Percentiles rank a stretch among this genome's conserved stretches.
Conservation (phyloP, 2,329 filamentous ascomycete species). For the Claviceps sp. region DNA sequence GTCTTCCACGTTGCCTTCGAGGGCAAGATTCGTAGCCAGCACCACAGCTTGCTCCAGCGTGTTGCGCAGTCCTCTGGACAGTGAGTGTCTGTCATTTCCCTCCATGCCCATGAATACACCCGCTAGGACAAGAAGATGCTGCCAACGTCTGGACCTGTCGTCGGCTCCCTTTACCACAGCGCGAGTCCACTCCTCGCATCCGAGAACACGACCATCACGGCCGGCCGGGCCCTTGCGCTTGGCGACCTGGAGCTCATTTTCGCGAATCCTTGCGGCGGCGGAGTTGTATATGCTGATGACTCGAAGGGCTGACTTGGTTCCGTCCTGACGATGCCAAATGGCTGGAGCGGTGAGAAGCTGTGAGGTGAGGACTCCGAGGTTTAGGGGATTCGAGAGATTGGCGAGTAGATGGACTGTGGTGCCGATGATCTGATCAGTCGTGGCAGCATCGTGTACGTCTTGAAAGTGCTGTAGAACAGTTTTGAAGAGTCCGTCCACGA, state of each 20-base stretch:
- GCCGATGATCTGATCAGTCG: slow-evolving; percentile 45
- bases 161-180: slow-evolving; percentile 45
- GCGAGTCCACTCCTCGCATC: slow-evolving; percentile 40
- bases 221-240: slow-evolving; percentile 18
- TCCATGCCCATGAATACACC: slow-evolving; percentile 70
- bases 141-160: slow-evolving; percentile 55
- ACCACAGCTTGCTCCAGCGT: slow-evolving; percentile 63
- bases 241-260: slow-evolving; percentile 28
- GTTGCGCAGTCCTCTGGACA: slow-evolving; percentile 49
- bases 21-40: slow-evolving; percentile 61
- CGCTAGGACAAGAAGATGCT: slow-evolving; percentile 68
- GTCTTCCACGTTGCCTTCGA: slow-evolving; percentile 34
- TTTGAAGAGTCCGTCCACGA: slow-evolving; percentile 52
- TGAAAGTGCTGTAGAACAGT: slow-evolving; percentile 49
- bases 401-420: slow-evolving; percentile 56
- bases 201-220: slow-evolving; percentile 31
- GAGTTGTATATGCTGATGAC: slow-evolving; percentile 61
- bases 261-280: slow-evolving; percentile 42
- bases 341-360: slow-evolving; percentile 60
- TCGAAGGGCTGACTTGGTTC: slow-evolving; percentile 48
- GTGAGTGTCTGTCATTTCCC: slow-evolving; percentile 44
- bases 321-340: slow-evolving; percentile 50
- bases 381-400: slow-evolving; percentile 60
- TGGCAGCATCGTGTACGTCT: slow-evolving; percentile 35
- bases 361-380: slow-evolving; percentile 58